Percentiles rank a stretch among this genome's conserved stretches.
phyloP scores from a whole-genome alignment of 78 protist genomes.

The Paulinella micropora region DNA sequence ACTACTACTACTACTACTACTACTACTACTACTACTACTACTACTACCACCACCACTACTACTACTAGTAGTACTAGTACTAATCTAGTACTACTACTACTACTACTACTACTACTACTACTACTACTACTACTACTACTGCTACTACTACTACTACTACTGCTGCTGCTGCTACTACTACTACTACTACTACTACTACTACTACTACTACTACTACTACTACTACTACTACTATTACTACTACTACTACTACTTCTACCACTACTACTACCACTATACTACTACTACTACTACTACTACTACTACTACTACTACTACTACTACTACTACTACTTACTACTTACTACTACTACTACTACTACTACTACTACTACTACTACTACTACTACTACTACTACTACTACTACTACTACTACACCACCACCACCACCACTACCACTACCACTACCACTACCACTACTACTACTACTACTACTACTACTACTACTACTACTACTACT shows the following conservation, averaged over 20 bases:
- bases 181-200: not conserved
- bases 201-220: not conserved
- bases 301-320: too few relatives aligned
- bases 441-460: not conserved
- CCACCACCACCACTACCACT: too few relatives aligned
- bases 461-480: not conserved
- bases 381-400: too few relatives aligned
- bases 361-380: too few relatives aligned
- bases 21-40: not conserved
- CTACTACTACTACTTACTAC: too few relatives aligned
- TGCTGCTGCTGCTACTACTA: not conserved
- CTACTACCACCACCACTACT: not conserved
- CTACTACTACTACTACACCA: too few relatives aligned
- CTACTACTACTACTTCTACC: too few relatives aligned
- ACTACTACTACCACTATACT: too few relatives aligned
- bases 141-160: not conserved
- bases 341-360: too few relatives aligned
- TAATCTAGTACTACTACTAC: not conserved
- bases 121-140: not conserved
- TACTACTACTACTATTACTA: not conserved
- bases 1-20: not conserved
- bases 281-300: too few relatives aligned
- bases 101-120: not conserved
- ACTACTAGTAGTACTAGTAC: not conserved
- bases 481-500: not conserved